Percentiles rank a stretch among this genome's conserved stretches.
phyloP scores from a whole-genome alignment of 2,329 filamentous ascomycete species.

The Alternaria burnsii region DNA sequence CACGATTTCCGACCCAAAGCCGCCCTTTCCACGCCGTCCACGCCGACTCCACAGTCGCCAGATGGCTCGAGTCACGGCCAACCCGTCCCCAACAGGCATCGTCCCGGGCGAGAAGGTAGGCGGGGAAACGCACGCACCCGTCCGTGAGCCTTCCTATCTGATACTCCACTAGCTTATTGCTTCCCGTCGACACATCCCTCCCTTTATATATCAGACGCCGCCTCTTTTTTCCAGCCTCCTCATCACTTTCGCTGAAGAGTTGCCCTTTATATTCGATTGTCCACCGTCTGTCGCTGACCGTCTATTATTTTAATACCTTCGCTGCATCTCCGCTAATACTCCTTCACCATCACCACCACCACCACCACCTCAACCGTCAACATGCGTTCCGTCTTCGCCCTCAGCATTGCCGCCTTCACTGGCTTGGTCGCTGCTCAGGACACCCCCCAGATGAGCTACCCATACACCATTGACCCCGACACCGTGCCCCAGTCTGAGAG shows the following conservation, averaged over 20 bases:
- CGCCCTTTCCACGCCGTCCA: slow-evolving; percentile 1
- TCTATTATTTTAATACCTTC: slow-evolving; percentile 22
- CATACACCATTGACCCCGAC: slow-evolving; percentile 67
- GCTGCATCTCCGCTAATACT: slow-evolving; percentile 9
- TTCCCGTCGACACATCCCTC: slow-evolving; percentile 30
- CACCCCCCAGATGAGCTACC: slow-evolving; percentile 37
- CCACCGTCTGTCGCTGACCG: slow-evolving; percentile 36
- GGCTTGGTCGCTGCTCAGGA: slow-evolving; percentile 62
- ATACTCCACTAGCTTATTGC: slow-evolving; percentile 28
- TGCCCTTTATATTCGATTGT: slow-evolving; percentile 10
- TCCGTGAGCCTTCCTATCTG: slow-evolving; percentile 19
- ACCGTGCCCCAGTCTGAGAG: slow-evolving; percentile 63
- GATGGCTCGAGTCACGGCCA: slow-evolving; percentile 9
- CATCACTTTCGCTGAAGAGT: slow-evolving; percentile 42
- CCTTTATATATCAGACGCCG: slow-evolving; percentile 38
- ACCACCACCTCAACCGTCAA: slow-evolving; percentile 28
- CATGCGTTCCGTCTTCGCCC: slow-evolving; percentile 62
- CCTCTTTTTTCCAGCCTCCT: slow-evolving; percentile 23
- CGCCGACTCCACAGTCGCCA: slow-evolving; percentile 16
- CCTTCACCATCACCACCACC: slow-evolving; percentile 9
- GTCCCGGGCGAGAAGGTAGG: slow-evolving; percentile 3
- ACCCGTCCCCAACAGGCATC: slow-evolving; percentile 11
- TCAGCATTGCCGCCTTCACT: slow-evolving; percentile 60
- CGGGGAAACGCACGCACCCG: slow-evolving; percentile 17
- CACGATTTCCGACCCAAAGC: slow-evolving; percentile 5